phyloP scores from a whole-genome alignment of 108 stramenopile species.

The Skeletonema potamos region DNA sequence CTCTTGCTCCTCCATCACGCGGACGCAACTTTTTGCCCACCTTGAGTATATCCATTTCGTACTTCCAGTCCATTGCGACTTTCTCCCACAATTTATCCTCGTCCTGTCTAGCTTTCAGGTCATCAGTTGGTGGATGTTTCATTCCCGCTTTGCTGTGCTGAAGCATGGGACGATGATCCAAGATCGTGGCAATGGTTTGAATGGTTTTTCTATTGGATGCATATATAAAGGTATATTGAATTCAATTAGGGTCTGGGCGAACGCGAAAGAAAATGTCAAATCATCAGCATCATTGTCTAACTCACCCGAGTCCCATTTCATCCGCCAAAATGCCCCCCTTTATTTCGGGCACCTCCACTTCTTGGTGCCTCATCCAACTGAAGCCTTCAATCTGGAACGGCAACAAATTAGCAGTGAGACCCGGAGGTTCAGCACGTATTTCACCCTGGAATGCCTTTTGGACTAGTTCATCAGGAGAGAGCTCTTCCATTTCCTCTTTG shows the following conservation, averaged over 20 bases:
- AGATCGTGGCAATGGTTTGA: conserved; percentile 92
- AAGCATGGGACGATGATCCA: conserved; percentile 83
- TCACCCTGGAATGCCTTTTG: conserved; percentile 78
- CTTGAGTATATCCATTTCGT: conserved; percentile 80
- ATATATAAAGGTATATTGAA: too few relatives aligned
- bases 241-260: too few relatives aligned
- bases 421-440: conserved; percentile 70
- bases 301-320: conserved; percentile 60
- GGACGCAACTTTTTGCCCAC: conserved; percentile 57
- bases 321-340: conserved; percentile 95
- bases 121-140: conserved; percentile 68
- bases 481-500: conserved; percentile 69
- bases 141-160: conserved; percentile 65
- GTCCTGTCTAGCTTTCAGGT: conserved; percentile 42
- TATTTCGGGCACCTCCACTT: conserved; percentile 57
- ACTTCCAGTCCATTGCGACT: conserved; percentile 56
- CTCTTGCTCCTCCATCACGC: conserved; percentile 48
- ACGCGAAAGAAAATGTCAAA: too few relatives aligned
- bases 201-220: too few relatives aligned
- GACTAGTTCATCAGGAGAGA: conserved; percentile 91
- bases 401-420: conserved; percentile 76
- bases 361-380: conserved; percentile 93
- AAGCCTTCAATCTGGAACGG: conserved; percentile 97
- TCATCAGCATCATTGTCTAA: too few relatives aligned
- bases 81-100: conserved; percentile 77